phyloP scores from a whole-genome alignment of 2,329 filamentous ascomycete species.

The Ascochyta koolunga region DNA sequence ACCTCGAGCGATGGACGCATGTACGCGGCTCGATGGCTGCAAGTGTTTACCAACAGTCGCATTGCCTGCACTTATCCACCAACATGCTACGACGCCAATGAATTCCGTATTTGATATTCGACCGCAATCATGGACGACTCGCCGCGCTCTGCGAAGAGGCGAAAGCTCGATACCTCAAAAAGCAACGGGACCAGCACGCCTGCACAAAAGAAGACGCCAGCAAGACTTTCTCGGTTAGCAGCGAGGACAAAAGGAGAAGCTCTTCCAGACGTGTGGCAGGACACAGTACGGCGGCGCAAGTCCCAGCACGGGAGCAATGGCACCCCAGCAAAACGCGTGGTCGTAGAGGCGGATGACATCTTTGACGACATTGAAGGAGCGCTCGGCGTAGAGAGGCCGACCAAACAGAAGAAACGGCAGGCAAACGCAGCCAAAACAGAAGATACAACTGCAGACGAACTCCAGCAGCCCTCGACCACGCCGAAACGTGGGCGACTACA shows the following conservation, averaged over 20 bases:
- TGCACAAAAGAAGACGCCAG: constrained; percentile 28
- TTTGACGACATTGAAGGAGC: constrained; percentile 55
- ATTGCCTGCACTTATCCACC: not conserved
- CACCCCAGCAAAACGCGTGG: constrained; percentile 12
- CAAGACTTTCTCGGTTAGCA: constrained; percentile 24
- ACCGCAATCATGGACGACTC: constrained; percentile 37
- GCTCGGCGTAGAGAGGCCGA: constrained; percentile 34
- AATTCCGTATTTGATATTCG: not conserved
- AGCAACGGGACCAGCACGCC: constrained; percentile 30
- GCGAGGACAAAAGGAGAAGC: constrained; percentile 20
- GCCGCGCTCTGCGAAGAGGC: constrained; percentile 45
- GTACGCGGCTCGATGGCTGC: constrained; percentile 8
- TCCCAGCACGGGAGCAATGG: constrained; percentile 20
- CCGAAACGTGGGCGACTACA: constrained; percentile 28
- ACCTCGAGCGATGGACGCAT: constrained; percentile 16
- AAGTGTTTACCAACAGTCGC: constrained; percentile 13
- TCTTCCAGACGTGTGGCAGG: constrained; percentile 14
- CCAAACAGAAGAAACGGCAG: constrained; percentile 11
- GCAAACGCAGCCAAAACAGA: constrained; percentile 14
- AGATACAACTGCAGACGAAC: constrained; percentile 16
- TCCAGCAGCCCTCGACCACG: constrained; percentile 18
- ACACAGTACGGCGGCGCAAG: constrained; percentile 12
- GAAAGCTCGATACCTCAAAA: constrained; percentile 42
- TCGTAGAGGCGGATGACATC: constrained; percentile 39
- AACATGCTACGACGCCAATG: constrained; percentile 10